Evolutionary conservation across 805 yeast species (phyloP).

Genomic region (Saccharomyces mikatae): DNA sequence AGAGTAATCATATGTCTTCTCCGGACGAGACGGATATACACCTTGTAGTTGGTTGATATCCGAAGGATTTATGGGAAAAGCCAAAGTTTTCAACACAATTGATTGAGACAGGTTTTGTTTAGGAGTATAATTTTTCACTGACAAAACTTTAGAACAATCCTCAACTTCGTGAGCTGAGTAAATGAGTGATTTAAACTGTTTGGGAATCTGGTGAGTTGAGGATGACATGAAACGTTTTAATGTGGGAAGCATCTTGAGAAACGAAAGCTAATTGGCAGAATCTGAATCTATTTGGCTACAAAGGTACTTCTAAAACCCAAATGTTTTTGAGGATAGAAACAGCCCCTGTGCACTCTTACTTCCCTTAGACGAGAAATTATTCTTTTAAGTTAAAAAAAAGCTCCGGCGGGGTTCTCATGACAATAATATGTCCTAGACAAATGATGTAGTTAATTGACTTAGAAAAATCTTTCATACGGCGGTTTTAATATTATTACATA

Average conservation of each 20-base stretch:
- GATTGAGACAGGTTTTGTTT: slow-evolving; percentile 17
- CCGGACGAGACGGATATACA: slow-evolving; percentile 74
- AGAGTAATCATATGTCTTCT: slow-evolving; percentile 41
- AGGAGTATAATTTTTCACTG: slow-evolving; percentile 24
- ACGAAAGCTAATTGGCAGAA: neutral
- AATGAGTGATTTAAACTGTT: slow-evolving; percentile 24
- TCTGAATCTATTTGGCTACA: neutral
- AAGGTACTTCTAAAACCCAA: neutral
- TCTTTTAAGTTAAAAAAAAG: neutral
- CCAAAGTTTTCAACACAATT: slow-evolving; percentile 58
- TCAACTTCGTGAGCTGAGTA: slow-evolving; percentile 26
- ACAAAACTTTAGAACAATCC: slow-evolving; percentile 23
- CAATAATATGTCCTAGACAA: neutral
- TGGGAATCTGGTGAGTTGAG: slow-evolving; percentile 10
- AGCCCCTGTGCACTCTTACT: neutral
- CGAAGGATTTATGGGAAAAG: slow-evolving; percentile 84
- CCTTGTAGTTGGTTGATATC: slow-evolving; percentile 83
- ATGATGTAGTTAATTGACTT: neutral
- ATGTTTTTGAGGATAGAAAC: neutral
- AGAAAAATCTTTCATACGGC: neutral
- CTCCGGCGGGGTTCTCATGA: neutral
- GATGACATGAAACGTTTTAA: neutral
- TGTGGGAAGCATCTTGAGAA: neutral
- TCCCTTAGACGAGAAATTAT: neutral
- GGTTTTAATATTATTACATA: neutral